A percentile compares a stretch with the other conserved stretches of the same genome.
Evolutionary conservation across 306 rosid species (phyloP).

Genomic region (Phaseolus lunatus): DNA sequence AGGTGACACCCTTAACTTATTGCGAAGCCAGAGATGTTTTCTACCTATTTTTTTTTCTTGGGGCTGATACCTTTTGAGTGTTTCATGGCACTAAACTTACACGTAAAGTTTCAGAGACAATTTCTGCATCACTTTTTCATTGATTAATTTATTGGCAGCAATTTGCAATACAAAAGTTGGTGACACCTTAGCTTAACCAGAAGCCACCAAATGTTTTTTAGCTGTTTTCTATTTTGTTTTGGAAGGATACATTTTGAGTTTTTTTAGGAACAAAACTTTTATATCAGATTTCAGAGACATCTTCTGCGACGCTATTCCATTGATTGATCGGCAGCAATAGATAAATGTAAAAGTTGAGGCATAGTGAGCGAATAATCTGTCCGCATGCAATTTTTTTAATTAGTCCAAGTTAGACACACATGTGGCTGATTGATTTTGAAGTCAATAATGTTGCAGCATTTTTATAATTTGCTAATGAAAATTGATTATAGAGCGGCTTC

Average conservation of each 20-base stretch:
- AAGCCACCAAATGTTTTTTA: not conserved
- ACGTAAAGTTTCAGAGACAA: not conserved
- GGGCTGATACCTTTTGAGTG: not conserved
- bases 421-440: not conserved
- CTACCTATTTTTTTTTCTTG: not conserved
- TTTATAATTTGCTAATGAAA: not conserved
- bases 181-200: not conserved
- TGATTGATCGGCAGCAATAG: not conserved
- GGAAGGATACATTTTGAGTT: not conserved
- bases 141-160: not conserved
- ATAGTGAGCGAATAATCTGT: conserved; percentile 10
- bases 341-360: conserved; percentile 9
- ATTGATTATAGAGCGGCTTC: not conserved
- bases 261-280: not conserved
- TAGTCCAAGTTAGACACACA: not conserved
- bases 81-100: conserved; percentile 1
- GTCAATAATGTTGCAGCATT: not conserved
- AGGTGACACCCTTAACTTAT: not conserved
- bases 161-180: not conserved
- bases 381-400: not conserved
- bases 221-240: not conserved
- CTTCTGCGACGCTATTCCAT: conserved; percentile 12
- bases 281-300: not conserved
- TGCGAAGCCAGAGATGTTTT: not conserved
- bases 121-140: not conserved